Conservation (phyloP, 1,139 yeast species). For the Nakaseomyces delphensis region DNA sequence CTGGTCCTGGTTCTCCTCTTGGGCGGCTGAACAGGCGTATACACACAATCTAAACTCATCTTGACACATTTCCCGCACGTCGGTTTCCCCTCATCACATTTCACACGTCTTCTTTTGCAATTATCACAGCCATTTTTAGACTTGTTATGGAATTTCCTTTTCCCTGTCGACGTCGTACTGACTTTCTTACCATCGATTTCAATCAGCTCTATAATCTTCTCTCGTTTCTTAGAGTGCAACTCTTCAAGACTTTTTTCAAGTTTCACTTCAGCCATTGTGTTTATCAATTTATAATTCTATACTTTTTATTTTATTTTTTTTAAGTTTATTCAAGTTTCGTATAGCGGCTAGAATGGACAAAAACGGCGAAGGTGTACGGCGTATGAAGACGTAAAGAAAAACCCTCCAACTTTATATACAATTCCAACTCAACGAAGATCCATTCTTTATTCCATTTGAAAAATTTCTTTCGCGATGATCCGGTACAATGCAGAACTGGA, state of each 20-base stretch:
- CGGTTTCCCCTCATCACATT: conserved; percentile 86
- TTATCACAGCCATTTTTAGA: conserved; percentile 83
- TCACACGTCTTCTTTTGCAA: conserved; percentile 80
- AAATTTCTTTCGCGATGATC: too few species aligned
- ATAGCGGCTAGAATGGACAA: not conserved
- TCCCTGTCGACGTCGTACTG: conserved; percentile 38
- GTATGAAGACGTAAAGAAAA: not conserved
- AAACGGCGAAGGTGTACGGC: too few species aligned
- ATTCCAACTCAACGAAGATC: too few species aligned
- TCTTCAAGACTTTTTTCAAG: not conserved
- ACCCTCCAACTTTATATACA: not conserved
- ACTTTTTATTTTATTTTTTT: too few species aligned
- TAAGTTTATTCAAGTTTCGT: too few species aligned
- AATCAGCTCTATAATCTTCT: conserved; percentile 23
- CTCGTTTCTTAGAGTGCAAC: conserved; percentile 11
- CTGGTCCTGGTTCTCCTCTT: conserved; percentile 13
- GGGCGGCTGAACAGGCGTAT: conserved; percentile 31
- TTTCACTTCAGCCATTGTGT: conserved; percentile 1
- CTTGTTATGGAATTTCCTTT: conserved; percentile 73
- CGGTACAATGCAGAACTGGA: too few species aligned
- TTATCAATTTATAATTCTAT: not conserved
- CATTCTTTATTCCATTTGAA: not conserved
- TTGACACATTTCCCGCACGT: conserved; percentile 68
- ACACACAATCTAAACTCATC: conserved; percentile 69
- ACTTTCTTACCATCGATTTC: conserved; percentile 33